Base-by-base conservation (phyloP, 805 yeast species). In the Danielia oregonensis region DNA sequence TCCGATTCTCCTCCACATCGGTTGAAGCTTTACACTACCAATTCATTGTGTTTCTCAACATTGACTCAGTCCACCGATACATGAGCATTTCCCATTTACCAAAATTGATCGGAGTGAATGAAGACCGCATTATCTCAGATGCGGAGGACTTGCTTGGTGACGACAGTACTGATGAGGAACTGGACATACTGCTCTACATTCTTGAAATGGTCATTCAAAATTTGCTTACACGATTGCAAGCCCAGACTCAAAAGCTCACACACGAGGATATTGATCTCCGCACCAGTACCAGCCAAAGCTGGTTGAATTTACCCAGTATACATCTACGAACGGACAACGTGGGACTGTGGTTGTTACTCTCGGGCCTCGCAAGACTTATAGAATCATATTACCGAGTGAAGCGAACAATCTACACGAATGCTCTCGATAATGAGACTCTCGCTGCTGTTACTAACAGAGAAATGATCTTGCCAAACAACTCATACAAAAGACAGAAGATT, bases 11-110 rank as follows among this genome's bases (percentile, higher is more conserved):
- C 13, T 48, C 60, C 8, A 58, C 78, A 1, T 65, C 68, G 7
- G 67, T 65, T 45, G 71, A 63, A 2, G 48, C 60, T 0, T 40
- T 77, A 3, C 66, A 61, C 30, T 57, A 58, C 10, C 79, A 78
- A 45, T 41, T 76, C 9, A 43, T 63, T 4, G 44, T 69, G 3
- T 76, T 79, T 40, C 47, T 70, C 7, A 65, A 76, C 30, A 35
- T 76, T n/a, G 55, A 68, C 2, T 50, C 56, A 5, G 40, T 53
- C 1, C 57, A 72, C 14, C 65, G 66, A 5, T 65, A 65, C 35
- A 45, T 77, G 3, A 42, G 50, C 24, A 31, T 60, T 10, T 37
- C 34, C 1, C 28, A 41, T 3, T 35, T 61, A 0, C 65, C 67
- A 1, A 49, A 39, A 22, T 37, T 57, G 4, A 26, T 30, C 6